Base-by-base conservation (phyloP, 345 rosid species). In the Ceriops tagal region DNA sequence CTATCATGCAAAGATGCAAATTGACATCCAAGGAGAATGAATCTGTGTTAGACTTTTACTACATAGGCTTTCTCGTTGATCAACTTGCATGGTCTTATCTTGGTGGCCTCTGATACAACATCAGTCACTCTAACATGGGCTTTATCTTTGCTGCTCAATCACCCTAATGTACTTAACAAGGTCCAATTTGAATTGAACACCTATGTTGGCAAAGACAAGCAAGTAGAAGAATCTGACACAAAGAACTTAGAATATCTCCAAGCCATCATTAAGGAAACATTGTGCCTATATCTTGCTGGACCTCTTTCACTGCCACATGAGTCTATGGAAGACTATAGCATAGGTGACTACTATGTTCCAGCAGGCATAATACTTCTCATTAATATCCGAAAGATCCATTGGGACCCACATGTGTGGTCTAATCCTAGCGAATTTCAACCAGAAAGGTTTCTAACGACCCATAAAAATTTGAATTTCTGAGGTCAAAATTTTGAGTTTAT, bases 301-400 rank as follows among this genome's bases (percentile, higher is more conserved):
- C 52, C 67, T 0, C 21, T 67, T 4, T 61, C 34, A 3, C 0
- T 66, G 1, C 6, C 34, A 31, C 6, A 1, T 5, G 34, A 31
- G 34, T 31, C 34, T 0, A 5, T 31, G 6, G 77, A 73, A 1
- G 67, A 73, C 15, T 73, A 67, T 24, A 61, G 35, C 0, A 24
- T 61, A 3, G 71, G 24, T 13, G 67, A 65, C 6, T 67, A 73
- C 61, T 46, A 66, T 37, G 39, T 73, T 5, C 71, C 49, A 21
- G 13, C 5, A 5, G 62, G 67, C 6, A 67, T 67, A 11, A 13
- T 22, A 5, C 71, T 67, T 8, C 19, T 61, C 0, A 24, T 37
- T n/a, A 47, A 47, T 47, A 47, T 47, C 4, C 0, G 4, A 5
- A 47, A 47, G 52, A 47, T 47, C 52, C 19, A 9, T 47, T 0